Evolutionary conservation across 495 filamentous ascomycete genomes (phyloP), one percentile per base, ranked within the genome.

Genomic region (Penicillium roqueforti): DNA sequence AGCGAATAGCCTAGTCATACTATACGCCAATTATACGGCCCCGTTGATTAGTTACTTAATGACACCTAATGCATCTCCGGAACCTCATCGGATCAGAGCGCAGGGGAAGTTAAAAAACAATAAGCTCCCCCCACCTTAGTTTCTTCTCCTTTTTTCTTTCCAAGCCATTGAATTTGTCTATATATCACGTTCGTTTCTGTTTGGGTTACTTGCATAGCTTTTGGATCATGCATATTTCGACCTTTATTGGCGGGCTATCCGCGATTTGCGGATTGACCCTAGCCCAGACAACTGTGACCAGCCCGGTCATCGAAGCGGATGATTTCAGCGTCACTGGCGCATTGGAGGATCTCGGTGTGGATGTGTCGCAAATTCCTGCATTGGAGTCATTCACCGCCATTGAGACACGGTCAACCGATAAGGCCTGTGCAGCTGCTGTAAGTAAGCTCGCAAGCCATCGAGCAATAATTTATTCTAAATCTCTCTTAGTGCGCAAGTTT

Each of bases 251-350:
- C 58, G 54, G 43, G 9, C 16, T 60, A 34, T 34, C 50, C 40
- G 49, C 45, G 7, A 22, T 56, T 13, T n/a, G 58, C 10, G 43
- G 53, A 1, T 11, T 51, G 25, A 11, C 45, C 18, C 45, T 53
- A 3, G 49, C 45, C 13, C 37, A 47, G 6, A 36, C 48, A 32
- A 20, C 31, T 31, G 28, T 31, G 9, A 31, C 28, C 28, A 11
- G 9, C 28, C 9, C 28, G 9, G 28, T 31, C 16, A 31, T 60
- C 4, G 57, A 63, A 39, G 14, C 57, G 6, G 29, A 44, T 0
- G 41, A 56, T 40, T 64, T 64, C 40, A 55, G 55, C 20, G 52
- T 64, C 10, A 43, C 47, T 11, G 38, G 18, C 11, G 61, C 55
- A 16, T 45, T 64, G 20, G 16, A 42, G 14, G 13, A 53, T n/a